Base-by-base conservation (phyloP, 805 yeast species). In the Yarrowia phangngaensis region DNA sequence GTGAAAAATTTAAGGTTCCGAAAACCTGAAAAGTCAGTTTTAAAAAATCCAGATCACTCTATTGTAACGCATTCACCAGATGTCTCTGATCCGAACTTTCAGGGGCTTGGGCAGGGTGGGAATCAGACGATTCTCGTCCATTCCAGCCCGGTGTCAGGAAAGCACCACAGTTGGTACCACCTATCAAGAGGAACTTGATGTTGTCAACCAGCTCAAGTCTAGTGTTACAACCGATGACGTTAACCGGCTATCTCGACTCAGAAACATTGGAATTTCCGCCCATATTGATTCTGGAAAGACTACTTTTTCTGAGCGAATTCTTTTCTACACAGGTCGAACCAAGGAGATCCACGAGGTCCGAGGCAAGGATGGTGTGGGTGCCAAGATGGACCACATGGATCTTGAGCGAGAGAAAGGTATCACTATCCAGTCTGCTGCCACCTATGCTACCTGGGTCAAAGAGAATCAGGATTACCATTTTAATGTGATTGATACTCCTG, bases 341-440 rank as follows among this genome's bases (percentile, higher is more conserved):
- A 86, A 89, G 63, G 95, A 95, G 20, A 90, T 89, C 60, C 97
- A 89, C 63, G 97, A 89, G 68, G 97, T 69, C 8, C 76, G 98
- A 65, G 98, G 98, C 38, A 79, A 92, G 61, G 98, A 92, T 65
- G 82, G 88, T 57, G 97, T 92, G 52, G 99, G 99, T 53, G 99
- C 99, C 51, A 92, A 89, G 70, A 92, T 92, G 99, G 98, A 92
- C 68, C 90, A 89, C 53, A 92, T 92, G 98, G 98, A 92, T 59
- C 74, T 92, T 57, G 98, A 92, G 70, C 80, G 98, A 65, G 98
- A 92, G 68, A 92, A 92, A 65, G 98, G 98, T 68, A 92, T 92
- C 62, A 92, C 98, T 45, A 92, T 92, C 64, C 98, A 92, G 70
- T 87, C 96, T 53, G 98, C 98, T 55, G 98, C 98, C 26, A 92